Base-by-base conservation (phyloP, 2,329 filamentous ascomycete genomes). In the Colletotrichum eleusines region DNA sequence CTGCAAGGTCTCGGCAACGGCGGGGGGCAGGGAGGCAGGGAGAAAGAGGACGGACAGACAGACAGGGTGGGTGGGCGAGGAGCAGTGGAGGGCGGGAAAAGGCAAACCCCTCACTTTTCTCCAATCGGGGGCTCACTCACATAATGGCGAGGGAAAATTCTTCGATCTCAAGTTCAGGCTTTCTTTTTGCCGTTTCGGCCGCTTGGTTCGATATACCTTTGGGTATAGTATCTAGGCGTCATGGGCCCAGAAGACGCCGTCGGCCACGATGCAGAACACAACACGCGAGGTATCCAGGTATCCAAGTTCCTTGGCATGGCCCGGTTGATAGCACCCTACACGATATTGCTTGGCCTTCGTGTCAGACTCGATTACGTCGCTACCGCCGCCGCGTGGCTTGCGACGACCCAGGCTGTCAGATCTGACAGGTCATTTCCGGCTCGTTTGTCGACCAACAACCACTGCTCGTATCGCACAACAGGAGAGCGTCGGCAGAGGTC, bases 371-470 rank as follows among this genome's bases (percentile, higher is more conserved):
- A 16, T 4, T n/a, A 14, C 44, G 63, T 48, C 28, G 63, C 38
- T 38, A 44, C 62, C 44, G 63, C 55, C 18, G 63, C 64, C 66
- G 63, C 64, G 51, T 62, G 58, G 54, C 57, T 68, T 62, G 68
- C 57, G 51, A 62, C 68, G 63, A 46, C 50, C 18, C 28, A 58
- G 20, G 50, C 44, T 68, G 68, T 71, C 63, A 71, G 63, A 68
- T 71, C 42, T 71, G 57, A 71, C 68, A 67, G 42, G 58, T 68
- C 68, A 71, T 61, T 35, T 67, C 38, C 31, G 42, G 18, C 50
- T 67, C 33, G 58, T 63, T 71, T 71, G 63, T 38, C 68, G 44
- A 63, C 63, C 51, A 71, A 40, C 50, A 69, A 48, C 42, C 66
- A 48, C 50, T 58, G 53, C 38, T 35, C 18, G 58, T 65, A 63